Percentiles rank a stretch among this genome's conserved stretches.
phyloP scores from a whole-genome alignment of 2,329 filamentous ascomycete genomes.

The Sporothrix euskadiensis region DNA sequence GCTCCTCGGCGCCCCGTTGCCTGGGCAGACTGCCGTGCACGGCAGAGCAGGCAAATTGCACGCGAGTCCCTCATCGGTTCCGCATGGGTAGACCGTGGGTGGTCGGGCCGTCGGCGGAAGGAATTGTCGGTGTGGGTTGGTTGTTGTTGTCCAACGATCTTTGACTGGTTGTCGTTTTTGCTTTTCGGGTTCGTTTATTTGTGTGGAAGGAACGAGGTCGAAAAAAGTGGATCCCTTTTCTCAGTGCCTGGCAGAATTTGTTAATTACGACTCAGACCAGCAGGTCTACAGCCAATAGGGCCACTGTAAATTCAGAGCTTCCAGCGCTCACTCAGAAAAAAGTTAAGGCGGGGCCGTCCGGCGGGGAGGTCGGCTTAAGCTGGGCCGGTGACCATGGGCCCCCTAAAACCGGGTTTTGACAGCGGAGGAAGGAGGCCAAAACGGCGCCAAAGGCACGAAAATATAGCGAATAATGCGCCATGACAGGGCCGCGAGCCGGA shows the following conservation, averaged over 20 bases:
- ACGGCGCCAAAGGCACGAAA: background rate
- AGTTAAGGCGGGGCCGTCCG: constrained; percentile 12
- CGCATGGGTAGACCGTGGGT: background rate
- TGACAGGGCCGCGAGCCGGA: background rate
- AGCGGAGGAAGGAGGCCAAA: background rate
- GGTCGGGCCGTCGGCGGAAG: background rate
- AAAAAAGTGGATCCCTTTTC: background rate
- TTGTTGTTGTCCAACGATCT: background rate
- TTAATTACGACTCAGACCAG: no score
- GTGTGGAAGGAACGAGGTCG: constrained; percentile 12
- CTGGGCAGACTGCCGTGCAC: constrained; percentile 25
- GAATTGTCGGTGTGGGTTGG: background rate
- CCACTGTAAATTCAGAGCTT: constrained; percentile 19
- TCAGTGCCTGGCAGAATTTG: background rate
- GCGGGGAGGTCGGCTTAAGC: background rate
- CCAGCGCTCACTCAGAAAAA: background rate
- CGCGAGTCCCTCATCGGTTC: constrained; percentile 32
- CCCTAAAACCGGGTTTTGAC: background rate
- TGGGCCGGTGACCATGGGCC: background rate
- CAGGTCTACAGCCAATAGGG: constrained; percentile 17
- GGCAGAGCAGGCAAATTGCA: constrained; percentile 33
- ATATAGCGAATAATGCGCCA: constrained; percentile 20
- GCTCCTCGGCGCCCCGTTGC: constrained; percentile 9
- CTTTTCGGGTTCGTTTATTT: background rate
- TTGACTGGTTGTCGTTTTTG: background rate